phyloP scores from a whole-genome alignment of 2,329 filamentous ascomycete species.

The Aspergillus unguis region DNA sequence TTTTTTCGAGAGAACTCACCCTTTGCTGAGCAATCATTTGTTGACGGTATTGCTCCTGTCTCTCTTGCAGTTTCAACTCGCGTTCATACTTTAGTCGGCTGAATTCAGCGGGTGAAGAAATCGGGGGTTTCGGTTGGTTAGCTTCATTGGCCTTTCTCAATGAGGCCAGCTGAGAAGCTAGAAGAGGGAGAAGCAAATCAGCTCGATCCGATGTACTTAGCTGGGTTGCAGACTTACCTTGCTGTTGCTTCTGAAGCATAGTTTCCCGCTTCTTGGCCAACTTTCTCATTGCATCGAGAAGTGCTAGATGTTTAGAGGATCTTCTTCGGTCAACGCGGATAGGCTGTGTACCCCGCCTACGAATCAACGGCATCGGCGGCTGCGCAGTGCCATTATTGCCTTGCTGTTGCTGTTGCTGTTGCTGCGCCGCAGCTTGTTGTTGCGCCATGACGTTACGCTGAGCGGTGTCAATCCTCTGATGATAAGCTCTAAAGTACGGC shows the following conservation, averaged over 20 bases:
- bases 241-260: slow-evolving; percentile 79
- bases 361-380: slow-evolving; percentile 52
- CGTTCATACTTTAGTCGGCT: slow-evolving; percentile 84
- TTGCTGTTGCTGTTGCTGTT: slow-evolving; percentile 42
- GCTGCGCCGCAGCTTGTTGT: slow-evolving; percentile 53
- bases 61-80: slow-evolving; percentile 64
- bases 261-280: slow-evolving; percentile 91
- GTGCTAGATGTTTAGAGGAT: slow-evolving; percentile 78
- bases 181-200: slow-evolving; percentile 8
- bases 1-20: slow-evolving; percentile 32
- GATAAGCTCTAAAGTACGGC: slow-evolving; percentile 82
- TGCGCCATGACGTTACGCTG: slow-evolving; percentile 58
- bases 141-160: slow-evolving; percentile 77
- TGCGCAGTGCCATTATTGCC: slow-evolving; percentile 31
- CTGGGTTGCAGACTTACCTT: slow-evolving; percentile 47
- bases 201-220: neutral
- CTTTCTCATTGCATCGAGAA: slow-evolving; percentile 94
- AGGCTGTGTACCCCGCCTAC: slow-evolving; percentile 71
- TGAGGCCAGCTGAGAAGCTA: slow-evolving; percentile 66
- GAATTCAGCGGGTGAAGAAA: slow-evolving; percentile 83
- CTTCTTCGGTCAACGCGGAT: slow-evolving; percentile 81
- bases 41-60: slow-evolving; percentile 59
- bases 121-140: slow-evolving; percentile 55
- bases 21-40: slow-evolving; percentile 58
- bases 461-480: slow-evolving; percentile 60